A percentile compares a stretch with the other conserved stretches of the same genome.
Evolutionary conservation across 768 basidiomycete species (phyloP).

Genomic region (Chiua virens): DNA sequence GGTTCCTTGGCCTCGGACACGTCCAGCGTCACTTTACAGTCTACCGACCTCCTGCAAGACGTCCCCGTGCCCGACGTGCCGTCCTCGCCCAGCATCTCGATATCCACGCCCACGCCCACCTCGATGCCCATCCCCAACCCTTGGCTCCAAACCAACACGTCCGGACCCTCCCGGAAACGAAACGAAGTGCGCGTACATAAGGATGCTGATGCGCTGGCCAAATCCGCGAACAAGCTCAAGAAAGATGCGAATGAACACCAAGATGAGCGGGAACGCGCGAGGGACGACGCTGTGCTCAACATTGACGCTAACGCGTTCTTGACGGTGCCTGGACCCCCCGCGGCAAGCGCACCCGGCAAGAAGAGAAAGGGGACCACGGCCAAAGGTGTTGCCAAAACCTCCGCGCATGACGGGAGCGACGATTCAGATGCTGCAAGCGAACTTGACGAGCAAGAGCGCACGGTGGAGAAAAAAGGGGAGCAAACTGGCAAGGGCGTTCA

Average conservation of each 20-base stretch:
- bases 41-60: constrained; percentile 49
- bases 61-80: constrained; percentile 9
- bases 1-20: constrained; percentile 50
- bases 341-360: not conserved
- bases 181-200: constrained; percentile 76
- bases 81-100: constrained; percentile 10
- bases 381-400: not conserved
- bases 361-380: constrained; percentile 20
- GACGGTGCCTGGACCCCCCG: constrained; percentile 13
- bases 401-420: constrained; percentile 12
- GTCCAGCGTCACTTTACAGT: constrained; percentile 68
- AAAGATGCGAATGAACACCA: constrained; percentile 59
- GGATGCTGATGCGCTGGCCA: constrained; percentile 55
- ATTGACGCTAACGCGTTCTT: constrained; percentile 45
- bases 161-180: constrained; percentile 61
- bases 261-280: constrained; percentile 56
- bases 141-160: constrained; percentile 60
- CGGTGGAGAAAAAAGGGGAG: constrained; percentile 46
- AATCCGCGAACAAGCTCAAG: constrained; percentile 73
- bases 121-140: constrained; percentile 55
- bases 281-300: constrained; percentile 79
- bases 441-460: constrained; percentile 65
- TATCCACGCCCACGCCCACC: constrained; percentile 18
- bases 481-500: constrained; percentile 42
- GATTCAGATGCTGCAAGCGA: constrained; percentile 64